A percentile compares a stretch with the other conserved stretches of the same genome.
phyloP scores from a whole-genome alignment of 108 stramenopile species.

The Nannochloropsis granulata region DNA sequence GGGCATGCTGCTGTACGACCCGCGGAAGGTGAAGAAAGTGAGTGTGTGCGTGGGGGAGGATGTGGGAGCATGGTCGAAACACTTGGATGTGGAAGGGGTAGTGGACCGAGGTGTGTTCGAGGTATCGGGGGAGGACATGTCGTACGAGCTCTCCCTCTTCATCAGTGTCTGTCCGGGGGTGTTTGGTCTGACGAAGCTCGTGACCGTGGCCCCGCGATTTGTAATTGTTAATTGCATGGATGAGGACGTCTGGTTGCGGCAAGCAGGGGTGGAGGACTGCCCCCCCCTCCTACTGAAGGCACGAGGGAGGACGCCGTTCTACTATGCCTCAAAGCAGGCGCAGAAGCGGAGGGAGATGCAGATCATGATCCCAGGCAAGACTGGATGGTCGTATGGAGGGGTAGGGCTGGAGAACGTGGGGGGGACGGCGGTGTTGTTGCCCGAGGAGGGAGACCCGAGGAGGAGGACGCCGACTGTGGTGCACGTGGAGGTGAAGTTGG shows the following conservation, averaged over 20 bases:
- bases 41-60: not conserved
- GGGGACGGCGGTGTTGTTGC: constrained; percentile 12
- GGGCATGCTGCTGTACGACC: not conserved
- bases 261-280: constrained; percentile 1
- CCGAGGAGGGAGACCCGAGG: not conserved
- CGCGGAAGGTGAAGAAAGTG: not conserved
- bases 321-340: not conserved
- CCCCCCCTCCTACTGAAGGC: not conserved
- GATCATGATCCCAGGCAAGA: not conserved
- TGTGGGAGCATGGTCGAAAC: not conserved
- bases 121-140: not conserved
- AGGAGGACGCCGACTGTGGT: constrained; percentile 16
- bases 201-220: constrained; percentile 15
- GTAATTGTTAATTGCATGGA: constrained; percentile 20
- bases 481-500: constrained; percentile 25
- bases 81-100: not conserved
- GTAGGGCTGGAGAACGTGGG: constrained; percentile 12
- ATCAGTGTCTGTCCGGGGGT: not conserved
- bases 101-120: not conserved
- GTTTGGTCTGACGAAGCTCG: not conserved
- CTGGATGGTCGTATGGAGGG: constrained; percentile 12
- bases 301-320: constrained; percentile 7
- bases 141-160: not conserved
- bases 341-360: not conserved
- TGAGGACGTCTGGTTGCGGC: constrained; percentile 1